These are phyloP conservation scores for Leptographium galeiforme DNA, from an alignment of 2,329 filamentous ascomycete species.

Conservation along the genomic window DNA sequence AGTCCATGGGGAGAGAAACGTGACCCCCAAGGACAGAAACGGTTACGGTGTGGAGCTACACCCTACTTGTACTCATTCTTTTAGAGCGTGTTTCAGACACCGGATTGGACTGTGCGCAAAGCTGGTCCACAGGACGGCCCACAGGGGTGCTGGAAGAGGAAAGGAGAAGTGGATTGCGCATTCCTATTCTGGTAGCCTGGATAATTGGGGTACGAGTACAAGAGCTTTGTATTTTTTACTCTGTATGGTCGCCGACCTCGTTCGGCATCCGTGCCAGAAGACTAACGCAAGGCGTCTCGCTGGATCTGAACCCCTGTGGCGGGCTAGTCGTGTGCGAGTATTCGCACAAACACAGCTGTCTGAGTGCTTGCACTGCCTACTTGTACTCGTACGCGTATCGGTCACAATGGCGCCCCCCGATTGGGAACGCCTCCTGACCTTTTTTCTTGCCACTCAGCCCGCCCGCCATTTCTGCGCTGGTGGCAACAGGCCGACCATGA, in stretches of 20 bases:
- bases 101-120: background rate
- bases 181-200: background rate
- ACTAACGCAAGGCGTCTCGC: background rate
- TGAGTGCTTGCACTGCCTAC: too few species aligned
- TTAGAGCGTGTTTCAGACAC: background rate
- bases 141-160: background rate
- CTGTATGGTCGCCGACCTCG: slow-evolving; percentile 5
- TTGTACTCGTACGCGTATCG: too few species aligned
- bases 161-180: background rate
- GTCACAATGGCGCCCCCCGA: background rate
- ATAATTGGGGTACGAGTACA: background rate
- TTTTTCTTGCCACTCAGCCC: background rate
- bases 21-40: background rate
- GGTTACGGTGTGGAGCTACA: background rate
- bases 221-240: background rate
- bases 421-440: background rate
- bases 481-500: background rate
- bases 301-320: too few species aligned
- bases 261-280: background rate
- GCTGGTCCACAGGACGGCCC: background rate
- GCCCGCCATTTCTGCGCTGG: background rate
- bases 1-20: background rate
- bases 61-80: too few species aligned
- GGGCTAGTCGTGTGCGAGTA: background rate
- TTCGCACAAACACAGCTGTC: too few species aligned